Evolutionary conservation across 345 rosid species (phyloP), one percentile per base, ranked within the genome.

Genomic region (Luvunga scandens): DNA sequence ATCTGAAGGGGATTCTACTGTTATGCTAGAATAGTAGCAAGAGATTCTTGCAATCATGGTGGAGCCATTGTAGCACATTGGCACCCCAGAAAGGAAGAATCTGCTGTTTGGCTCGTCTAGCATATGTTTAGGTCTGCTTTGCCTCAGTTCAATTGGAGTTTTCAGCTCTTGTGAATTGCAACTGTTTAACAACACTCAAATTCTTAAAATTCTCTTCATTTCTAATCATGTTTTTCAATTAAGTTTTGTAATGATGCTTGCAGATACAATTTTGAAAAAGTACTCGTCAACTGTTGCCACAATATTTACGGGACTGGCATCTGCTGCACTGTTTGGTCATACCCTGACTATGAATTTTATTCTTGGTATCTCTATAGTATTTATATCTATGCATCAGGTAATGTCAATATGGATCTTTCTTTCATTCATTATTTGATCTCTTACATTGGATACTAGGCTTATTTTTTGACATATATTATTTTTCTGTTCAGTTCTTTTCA

Each of bases 351-450:
- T 69, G 7, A 85, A 85, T 55, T 85, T 85, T 70, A 12, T 85
- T 38, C 73, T 85, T 24, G 87, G 87, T 69, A 85, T 85, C 50
- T 85, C 87, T 19, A 61, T 85, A n/a, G 83, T 82, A 55, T 85
- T 85, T 68, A 85, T 85, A 66, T 82, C 87, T 7, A 85, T 85
- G 87, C 87, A 85, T 71, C 87, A 85, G 87, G 85, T 85, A 71
- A 73, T 33, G 22, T 66, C 69, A 31, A 6, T 56, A 27, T 10
- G 53, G 30, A n/a, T 24, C 34, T 2, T 70, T 9, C 1, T 18
- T 50, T 8, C 18, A 9, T 1, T 48, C 57, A 45, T 6, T 45
- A 42, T 25, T 39, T 14, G 13, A 48, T 69, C 24, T 25, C 34
- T 45, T 68, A 13, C 50, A 0, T 66, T 72, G 38, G 25, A 57